Evolutionary conservation across 495 filamentous ascomycete genomes (phyloP).

Genomic region (Amphirosellinia nigrospora): DNA sequence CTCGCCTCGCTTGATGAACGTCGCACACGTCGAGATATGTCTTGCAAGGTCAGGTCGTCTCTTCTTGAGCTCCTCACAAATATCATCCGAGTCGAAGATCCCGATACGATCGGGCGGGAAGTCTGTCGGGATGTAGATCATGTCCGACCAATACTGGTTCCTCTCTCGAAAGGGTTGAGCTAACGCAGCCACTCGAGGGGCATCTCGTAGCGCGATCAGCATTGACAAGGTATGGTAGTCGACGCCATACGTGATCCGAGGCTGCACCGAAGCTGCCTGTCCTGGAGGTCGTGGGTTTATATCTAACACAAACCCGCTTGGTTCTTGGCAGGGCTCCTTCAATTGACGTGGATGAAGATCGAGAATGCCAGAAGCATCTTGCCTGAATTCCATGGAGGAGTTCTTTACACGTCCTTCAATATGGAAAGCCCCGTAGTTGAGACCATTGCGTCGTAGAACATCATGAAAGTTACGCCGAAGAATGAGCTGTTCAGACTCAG

Average conservation of each 20-base stretch:
- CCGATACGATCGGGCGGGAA: slow-evolving; percentile 27
- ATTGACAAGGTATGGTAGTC: slow-evolving; percentile 40
- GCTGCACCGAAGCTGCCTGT: slow-evolving; percentile 34
- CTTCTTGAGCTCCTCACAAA: slow-evolving; percentile 36
- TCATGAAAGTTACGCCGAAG: slow-evolving; percentile 32
- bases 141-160: slow-evolving; percentile 37
- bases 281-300: slow-evolving; percentile 51
- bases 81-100: not conserved
- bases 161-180: not conserved
- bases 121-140: slow-evolving; percentile 38
- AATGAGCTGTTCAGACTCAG: slow-evolving; percentile 34
- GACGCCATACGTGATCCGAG: slow-evolving; percentile 47
- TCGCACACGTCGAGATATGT: slow-evolving; percentile 22
- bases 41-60: slow-evolving; percentile 32
- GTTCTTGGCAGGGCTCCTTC: not conserved
- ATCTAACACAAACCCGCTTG: slow-evolving; percentile 42
- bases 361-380: slow-evolving; percentile 25
- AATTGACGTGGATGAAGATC: slow-evolving; percentile 19
- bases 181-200: not conserved
- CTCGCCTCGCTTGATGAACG: not conserved
- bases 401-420: slow-evolving; percentile 37
- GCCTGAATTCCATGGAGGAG: slow-evolving; percentile 34
- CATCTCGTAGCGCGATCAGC: not conserved
- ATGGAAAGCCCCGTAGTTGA: not conserved
- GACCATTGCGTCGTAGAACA: slow-evolving; percentile 26